Evolutionary conservation across 1,139 yeast species (phyloP).

Genomic region (Entelexis sorbosivorans): DNA sequence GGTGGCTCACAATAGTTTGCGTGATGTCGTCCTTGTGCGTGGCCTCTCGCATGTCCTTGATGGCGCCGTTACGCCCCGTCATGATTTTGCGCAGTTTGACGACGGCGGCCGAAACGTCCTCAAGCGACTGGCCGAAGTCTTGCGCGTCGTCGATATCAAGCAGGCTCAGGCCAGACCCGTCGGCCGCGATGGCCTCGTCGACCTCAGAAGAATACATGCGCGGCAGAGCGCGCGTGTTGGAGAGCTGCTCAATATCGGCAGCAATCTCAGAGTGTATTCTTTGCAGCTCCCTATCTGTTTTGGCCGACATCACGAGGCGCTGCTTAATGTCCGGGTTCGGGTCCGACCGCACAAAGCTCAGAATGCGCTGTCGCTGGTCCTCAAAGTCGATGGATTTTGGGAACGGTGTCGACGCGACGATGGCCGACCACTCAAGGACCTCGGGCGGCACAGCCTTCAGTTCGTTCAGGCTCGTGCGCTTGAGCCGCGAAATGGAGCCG

Average conservation of each 20-base stretch:
- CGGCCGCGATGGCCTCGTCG: not conserved
- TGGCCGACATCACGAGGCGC: slow-evolving; percentile 56
- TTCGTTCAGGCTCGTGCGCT: slow-evolving; percentile 31
- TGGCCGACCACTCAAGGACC: slow-evolving; percentile 32
- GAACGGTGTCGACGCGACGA: slow-evolving; percentile 13
- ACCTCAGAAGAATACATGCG: slow-evolving; percentile 4
- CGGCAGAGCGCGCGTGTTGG: slow-evolving; percentile 2
- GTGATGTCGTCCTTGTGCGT: slow-evolving; percentile 83
- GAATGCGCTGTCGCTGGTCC: slow-evolving; percentile 23
- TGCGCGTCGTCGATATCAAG: slow-evolving; percentile 50
- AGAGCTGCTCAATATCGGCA: slow-evolving; percentile 29
- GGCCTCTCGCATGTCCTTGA: slow-evolving; percentile 54
- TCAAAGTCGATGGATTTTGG: slow-evolving; percentile 20
- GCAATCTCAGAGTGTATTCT: slow-evolving; percentile 33
- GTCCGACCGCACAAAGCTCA: slow-evolving; percentile 1
- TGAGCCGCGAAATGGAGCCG: slow-evolving; percentile 10
- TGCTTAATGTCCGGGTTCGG: slow-evolving; percentile 37
- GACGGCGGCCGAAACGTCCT: slow-evolving; percentile 37
- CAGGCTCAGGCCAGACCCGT: slow-evolving; percentile 27
- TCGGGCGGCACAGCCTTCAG: slow-evolving; percentile 33
- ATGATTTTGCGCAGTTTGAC: slow-evolving; percentile 40
- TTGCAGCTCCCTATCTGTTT: slow-evolving; percentile 51
- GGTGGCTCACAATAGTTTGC: slow-evolving; percentile 58
- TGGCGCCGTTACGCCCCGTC: slow-evolving; percentile 49
- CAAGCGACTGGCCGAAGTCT: slow-evolving; percentile 32